Conservation (phyloP, 768 basidiomycete species). For the Pholiota molesta region DNA sequence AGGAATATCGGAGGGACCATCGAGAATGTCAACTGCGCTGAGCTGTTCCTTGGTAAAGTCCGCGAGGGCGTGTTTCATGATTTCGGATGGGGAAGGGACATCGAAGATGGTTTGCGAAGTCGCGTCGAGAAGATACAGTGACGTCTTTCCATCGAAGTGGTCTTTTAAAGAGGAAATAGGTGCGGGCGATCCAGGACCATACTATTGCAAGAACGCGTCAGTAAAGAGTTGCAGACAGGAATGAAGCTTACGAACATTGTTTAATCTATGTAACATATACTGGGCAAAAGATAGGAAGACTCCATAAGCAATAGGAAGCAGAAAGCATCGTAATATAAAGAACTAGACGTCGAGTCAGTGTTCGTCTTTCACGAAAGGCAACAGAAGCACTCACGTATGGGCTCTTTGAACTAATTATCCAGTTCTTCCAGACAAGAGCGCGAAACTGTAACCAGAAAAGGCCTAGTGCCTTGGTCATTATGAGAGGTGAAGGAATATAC, state of each 20-base stretch:
- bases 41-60: neutral
- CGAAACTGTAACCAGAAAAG: constrained; percentile 9
- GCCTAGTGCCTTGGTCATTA: constrained; percentile 1
- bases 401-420: constrained; percentile 7
- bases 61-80: neutral
- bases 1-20: neutral
- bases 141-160: constrained; percentile 1
- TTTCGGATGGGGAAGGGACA: neutral
- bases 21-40: neutral
- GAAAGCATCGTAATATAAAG: constrained; percentile 6
- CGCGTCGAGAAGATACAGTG: constrained; percentile 1
- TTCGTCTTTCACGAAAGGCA: neutral
- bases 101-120: neutral
- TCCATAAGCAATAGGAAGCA: constrained; percentile 6
- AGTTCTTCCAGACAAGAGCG: constrained; percentile 8
- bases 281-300: constrained; percentile 9
- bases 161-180: neutral
- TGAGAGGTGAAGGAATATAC: neutral
- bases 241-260: neutral
- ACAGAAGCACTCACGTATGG: constrained; percentile 5
- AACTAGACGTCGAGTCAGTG: neutral
- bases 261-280: constrained; percentile 7
- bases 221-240: neutral
- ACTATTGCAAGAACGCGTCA: neutral
- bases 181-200: constrained; percentile 2